Base-by-base conservation (phyloP, 495 filamentous ascomycete genomes). In the Wilcoxina mikolae region DNA sequence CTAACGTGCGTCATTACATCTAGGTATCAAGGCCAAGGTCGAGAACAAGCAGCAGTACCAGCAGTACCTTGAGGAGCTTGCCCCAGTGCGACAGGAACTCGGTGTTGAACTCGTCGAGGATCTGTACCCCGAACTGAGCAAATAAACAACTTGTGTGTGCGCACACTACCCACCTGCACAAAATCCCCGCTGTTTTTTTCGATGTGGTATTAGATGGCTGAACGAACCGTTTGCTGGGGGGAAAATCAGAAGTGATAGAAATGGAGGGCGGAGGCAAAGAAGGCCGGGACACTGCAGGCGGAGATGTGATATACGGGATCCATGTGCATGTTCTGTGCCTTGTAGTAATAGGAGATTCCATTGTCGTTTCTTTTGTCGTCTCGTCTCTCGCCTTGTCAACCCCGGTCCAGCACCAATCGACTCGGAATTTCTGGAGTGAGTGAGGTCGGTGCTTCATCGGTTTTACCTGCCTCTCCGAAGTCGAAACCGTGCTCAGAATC, bases 1-100 rank as follows among this genome's bases (percentile, higher is more conserved):
- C 41, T 42, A 35, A 54, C 10, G 28, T 47, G 48, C 17, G 47
- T 52, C 31, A 50, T 49, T 55, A 51, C 47, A 20, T 35, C 54
- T 67, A 94, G 88, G 90, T 67, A 84, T 99, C 79, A 95, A 95
- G 74, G 87, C 87, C 73, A 99, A 99, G 79, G 93, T 96, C 61
- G 93, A 99, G 76, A 96, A 91, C 79, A 81, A 84, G 70, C 78
- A 80, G 60, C 91, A 99, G 75, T 99, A 99, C 75, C 76, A 95
- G 69, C 85, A 95, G 74, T 99, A 99, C 73, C 82, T 99, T 51
- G 76, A 83, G 61, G 82, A 93, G 72, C 88, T 99, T 52, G 86
- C 93, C 75, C 75, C 80, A 59, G 76, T 96, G 59, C 84, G 90
- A 58, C 86, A 91, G 73, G 91, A 99, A 72, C 75, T 99, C 46